Conservation (phyloP, 257 asterid genomes). For the Solanum pinnatisectum region DNA sequence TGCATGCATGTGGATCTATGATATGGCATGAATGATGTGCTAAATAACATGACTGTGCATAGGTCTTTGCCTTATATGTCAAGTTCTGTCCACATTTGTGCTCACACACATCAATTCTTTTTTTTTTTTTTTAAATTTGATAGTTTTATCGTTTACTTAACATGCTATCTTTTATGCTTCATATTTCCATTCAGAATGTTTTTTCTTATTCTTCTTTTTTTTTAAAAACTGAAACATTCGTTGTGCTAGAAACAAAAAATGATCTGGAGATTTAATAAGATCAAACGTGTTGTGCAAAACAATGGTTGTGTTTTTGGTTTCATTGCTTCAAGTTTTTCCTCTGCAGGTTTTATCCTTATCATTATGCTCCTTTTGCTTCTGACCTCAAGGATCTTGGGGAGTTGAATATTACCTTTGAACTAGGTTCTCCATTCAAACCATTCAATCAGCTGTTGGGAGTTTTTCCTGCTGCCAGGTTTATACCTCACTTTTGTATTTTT, state of each 20-base stretch:
- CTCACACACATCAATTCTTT: neutral
- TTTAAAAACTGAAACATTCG: neutral
- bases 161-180: neutral
- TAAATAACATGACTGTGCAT: neutral
- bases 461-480: conserved; percentile 97
- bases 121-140: neutral
- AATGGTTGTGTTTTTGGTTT: neutral
- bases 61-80: neutral
- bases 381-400: conserved; percentile 78
- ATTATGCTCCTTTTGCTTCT: conserved; percentile 98
- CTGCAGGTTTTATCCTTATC: conserved; percentile 94
- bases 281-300: neutral
- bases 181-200: neutral
- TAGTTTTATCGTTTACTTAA: neutral
- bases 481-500: neutral
- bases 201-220: neutral
- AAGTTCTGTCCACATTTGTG: neutral
- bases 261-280: neutral
- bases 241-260: neutral
- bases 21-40: neutral
- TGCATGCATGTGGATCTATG: neutral
- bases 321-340: conserved; percentile 4
- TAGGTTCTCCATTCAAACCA: conserved; percentile 94
- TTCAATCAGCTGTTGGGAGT: conserved; percentile 93
- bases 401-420: conserved; percentile 55